Conservation (phyloP, 768 basidiomycete genomes). For the Trametes cubensis region DNA sequence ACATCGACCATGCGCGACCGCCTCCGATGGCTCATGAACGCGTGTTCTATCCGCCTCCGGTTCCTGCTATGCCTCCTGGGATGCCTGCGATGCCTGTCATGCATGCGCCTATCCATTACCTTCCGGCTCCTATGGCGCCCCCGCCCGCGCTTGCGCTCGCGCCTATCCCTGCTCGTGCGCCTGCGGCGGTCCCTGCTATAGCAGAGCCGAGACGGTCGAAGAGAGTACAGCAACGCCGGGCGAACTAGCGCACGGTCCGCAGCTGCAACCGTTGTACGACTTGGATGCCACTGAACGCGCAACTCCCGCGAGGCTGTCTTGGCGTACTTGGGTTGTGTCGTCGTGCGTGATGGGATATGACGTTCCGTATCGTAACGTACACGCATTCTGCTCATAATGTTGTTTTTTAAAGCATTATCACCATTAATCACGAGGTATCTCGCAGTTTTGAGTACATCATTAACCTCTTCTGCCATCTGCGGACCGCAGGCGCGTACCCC, state of each 20-base stretch:
- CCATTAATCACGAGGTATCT: too few species aligned
- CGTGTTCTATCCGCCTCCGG: neutral
- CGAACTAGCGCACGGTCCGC: neutral
- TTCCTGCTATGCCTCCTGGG: neutral
- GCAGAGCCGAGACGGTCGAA: neutral
- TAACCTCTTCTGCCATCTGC: too few species aligned
- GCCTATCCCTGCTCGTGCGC: neutral
- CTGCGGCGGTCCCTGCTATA: neutral
- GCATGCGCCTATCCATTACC: too few species aligned
- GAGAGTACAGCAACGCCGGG: conserved; percentile 1
- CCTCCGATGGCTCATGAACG: neutral
- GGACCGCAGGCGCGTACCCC: neutral
- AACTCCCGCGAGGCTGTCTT: too few species aligned
- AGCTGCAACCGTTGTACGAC: neutral
- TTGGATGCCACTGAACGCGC: neutral
- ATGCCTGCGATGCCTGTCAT: neutral
- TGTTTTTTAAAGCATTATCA: neutral
- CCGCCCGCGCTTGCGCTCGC: neutral
- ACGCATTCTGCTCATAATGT: neutral
- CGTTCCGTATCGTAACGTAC: neutral
- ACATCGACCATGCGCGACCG: conserved; percentile 7
- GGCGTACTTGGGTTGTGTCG: too few species aligned
- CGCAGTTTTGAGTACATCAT: too few species aligned
- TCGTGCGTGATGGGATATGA: too few species aligned
- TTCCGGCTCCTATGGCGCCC: neutral